These are phyloP conservation scores for Peniophora sp. DNA, from an alignment of 1,284 basidiomycete genomes.

Conservation along the genomic window DNA sequence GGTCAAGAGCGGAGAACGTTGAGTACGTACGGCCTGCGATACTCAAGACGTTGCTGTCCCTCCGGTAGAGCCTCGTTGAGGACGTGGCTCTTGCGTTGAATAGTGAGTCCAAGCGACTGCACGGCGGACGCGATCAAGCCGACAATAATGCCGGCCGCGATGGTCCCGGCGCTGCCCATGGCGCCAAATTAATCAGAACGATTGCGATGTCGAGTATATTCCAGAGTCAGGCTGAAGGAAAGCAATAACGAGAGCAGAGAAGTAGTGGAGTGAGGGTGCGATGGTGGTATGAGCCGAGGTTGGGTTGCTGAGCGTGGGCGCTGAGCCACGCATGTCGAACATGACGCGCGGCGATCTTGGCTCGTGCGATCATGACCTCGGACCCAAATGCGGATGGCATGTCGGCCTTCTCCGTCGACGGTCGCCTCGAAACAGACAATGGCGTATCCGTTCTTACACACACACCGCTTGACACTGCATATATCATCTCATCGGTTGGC, in stretches of 20 bases:
- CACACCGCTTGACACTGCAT: conserved; percentile 43
- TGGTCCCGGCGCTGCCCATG: conserved; percentile 19
- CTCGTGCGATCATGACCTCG: too few species aligned
- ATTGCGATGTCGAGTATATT: conserved; percentile 16
- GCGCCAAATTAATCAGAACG: conserved; percentile 11
- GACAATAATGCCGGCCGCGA: conserved; percentile 53
- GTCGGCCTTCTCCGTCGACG: conserved; percentile 32
- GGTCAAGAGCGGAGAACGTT: conserved; percentile 6
- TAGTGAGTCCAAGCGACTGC: conserved; percentile 87
- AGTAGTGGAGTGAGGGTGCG: too few species aligned
- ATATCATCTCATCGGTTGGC: conserved; percentile 53
- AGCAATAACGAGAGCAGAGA: too few species aligned
- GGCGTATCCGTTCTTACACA: conserved; percentile 58
- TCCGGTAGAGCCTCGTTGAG: conserved; percentile 73
- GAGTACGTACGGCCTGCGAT: conserved; percentile 65
- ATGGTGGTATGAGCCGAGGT: too few species aligned
- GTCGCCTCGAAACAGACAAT: conserved; percentile 33
- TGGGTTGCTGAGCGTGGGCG: too few species aligned
- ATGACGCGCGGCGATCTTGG: too few species aligned
- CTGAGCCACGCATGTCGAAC: too few species aligned
- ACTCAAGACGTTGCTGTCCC: conserved; percentile 57
- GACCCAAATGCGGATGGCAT: too few species aligned
- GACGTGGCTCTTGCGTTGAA: conserved; percentile 93
- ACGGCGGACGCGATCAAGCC: conserved; percentile 86
- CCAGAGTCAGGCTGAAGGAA: too few species aligned